Percentiles rank a stretch among this genome's conserved stretches.
Evolutionary conservation across 2,329 filamentous ascomycete genomes (phyloP).

Genomic region (Ceratocystis cubensis): DNA sequence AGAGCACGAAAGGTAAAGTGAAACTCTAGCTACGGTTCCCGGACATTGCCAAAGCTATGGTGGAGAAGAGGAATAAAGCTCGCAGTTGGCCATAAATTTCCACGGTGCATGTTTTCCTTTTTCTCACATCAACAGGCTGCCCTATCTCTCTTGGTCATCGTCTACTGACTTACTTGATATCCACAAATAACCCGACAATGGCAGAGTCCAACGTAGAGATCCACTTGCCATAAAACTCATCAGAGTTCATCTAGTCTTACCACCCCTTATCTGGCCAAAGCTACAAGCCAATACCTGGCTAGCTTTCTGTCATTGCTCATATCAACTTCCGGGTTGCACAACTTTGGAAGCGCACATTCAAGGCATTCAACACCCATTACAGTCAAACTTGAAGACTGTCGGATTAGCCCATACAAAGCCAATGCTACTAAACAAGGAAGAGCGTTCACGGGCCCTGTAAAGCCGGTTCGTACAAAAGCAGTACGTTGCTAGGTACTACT

Average conservation of each 20-base stretch:
- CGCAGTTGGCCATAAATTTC: too few relatives aligned
- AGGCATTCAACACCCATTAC: conserved; percentile 55
- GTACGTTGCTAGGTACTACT: background rate
- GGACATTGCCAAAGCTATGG: conserved; percentile 19
- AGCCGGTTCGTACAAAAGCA: conserved; percentile 48
- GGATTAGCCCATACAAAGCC: conserved; percentile 52
- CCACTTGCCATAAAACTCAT: conserved; percentile 34
- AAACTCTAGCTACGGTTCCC: conserved; percentile 21
- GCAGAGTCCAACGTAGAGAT: conserved; percentile 35
- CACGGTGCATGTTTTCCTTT: background rate
- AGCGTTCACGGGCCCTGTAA: conserved; percentile 49
- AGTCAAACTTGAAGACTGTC: conserved; percentile 46
- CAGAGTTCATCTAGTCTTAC: conserved; percentile 44
- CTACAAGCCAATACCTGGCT: conserved; percentile 40
- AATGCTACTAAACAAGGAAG: conserved; percentile 48
- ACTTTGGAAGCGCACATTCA: conserved; percentile 32
- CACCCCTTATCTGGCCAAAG: conserved; percentile 49
- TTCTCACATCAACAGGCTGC: background rate
- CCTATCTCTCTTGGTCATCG: background rate
- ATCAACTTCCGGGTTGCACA: conserved; percentile 34
- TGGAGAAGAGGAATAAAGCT: background rate
- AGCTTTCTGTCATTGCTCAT: conserved; percentile 39
- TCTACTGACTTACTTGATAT: conserved; percentile 35
- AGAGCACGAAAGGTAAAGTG: conserved; percentile 43
- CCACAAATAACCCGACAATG: conserved; percentile 46